Evolutionary conservation across 331 rosid genomes (phyloP), one percentile per base, ranked within the genome.

Genomic region (Dryas integrifolia): DNA sequence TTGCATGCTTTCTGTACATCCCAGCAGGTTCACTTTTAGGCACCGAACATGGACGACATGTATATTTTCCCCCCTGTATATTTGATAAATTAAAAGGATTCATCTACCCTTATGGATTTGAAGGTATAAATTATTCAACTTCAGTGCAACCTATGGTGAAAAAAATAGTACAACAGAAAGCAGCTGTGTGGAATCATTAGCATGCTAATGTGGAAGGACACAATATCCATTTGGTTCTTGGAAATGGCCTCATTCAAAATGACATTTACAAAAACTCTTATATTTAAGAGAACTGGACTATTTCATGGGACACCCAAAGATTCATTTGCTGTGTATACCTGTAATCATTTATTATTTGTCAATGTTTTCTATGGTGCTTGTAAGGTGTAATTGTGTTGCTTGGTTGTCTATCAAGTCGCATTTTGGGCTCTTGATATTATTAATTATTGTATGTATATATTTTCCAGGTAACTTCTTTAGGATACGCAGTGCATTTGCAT

Each of bases 401-500:
- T 69, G 48, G 4, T 77, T 58, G 13, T 16, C 14, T 53, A 38
- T 57, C 39, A 12, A 43, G 61, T 65, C 46, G 21, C 39, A 77
- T 53, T 60, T 35, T 15, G 67, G 44, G 47, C 26, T 65, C 72
- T 69, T 71, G 67, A 72, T 60, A 51, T 73, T 52, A 65, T 76
- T 69, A 62, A 45, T 14, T 72, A 7, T 21, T 66, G 41, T 69
- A 73, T 70, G 75, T 70, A 9, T 81, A 30, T 67, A 30, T 15
- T 67, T 76, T 82, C 74, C 89, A 95, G 99, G 99, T 74, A 95
- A 95, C 82, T 95, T 95, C 85, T 95, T 85, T 84, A 84, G 99
- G 82, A 95, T 95, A 70, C 97, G 99, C 83, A 95, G 99, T 82
- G 99, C 99, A 72, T 92, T 95, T 81, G 86, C 92, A n/a, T 95